Evolutionary conservation across 208 protist genomes (phyloP).

Genomic region (Leishmania aethiopica): DNA sequence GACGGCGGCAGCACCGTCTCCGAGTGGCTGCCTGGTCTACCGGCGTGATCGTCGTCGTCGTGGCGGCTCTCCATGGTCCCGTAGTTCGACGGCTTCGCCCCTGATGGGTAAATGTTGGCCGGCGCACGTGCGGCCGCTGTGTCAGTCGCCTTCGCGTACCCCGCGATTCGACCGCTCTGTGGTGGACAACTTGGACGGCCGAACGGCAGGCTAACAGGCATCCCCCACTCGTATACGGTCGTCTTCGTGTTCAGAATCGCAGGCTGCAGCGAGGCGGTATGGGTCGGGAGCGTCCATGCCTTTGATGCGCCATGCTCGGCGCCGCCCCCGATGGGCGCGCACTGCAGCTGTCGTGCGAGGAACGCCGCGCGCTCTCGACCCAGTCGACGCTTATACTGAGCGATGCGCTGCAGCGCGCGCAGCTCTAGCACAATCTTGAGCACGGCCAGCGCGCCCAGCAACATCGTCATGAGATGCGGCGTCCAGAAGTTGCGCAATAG

Average conservation of each 20-base stretch:
- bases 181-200: background rate
- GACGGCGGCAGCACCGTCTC: background rate
- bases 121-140: background rate
- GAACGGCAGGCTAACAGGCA: slow-evolving; percentile 6
- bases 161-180: background rate
- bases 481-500: slow-evolving; percentile 14
- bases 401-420: slow-evolving; percentile 42
- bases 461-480: slow-evolving; percentile 18
- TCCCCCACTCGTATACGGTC: slow-evolving; percentile 22
- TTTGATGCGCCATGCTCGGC: background rate
- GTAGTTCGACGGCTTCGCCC: background rate
- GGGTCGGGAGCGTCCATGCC: background rate
- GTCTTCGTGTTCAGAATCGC: background rate
- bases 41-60: background rate
- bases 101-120: background rate
- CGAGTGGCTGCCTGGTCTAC: background rate
- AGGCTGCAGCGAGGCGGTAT: background rate
- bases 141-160: background rate
- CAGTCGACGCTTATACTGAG: slow-evolving; percentile 13
- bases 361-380: slow-evolving; percentile 9
- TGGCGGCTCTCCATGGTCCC: slow-evolving; percentile 9
- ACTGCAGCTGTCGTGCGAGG: slow-evolving; percentile 1
- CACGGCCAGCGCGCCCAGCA: slow-evolving; percentile 34
- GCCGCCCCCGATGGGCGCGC: background rate
- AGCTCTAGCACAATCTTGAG: slow-evolving; percentile 36